Evolutionary conservation across 768 basidiomycete genomes (phyloP), one percentile per base, ranked within the genome.

Genomic region (Tricholoma bakamatsutake): DNA sequence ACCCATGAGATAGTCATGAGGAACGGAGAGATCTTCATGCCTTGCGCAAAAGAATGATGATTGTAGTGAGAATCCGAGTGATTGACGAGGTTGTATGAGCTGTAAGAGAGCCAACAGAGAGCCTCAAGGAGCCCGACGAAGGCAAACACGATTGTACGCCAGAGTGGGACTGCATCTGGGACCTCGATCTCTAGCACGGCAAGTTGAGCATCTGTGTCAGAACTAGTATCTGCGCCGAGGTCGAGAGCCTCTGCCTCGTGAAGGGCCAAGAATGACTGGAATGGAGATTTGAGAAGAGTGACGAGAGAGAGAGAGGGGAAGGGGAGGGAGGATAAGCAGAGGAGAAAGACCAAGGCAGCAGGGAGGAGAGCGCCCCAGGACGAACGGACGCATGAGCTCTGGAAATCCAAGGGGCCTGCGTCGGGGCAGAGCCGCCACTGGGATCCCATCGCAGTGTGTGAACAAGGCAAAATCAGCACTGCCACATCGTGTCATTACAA

Each of bases 1-100:
- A 87, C 66, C 90, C 90, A 92, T 3, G 81, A 71, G 0, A 70
- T 58, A 0, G 82, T 80, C 24, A 80, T 62, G 30, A 86, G 63
- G 48, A 86, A 69, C 0, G 76, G 70, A 6, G 71, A 71, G 2
- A 76, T 56, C 3, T 4, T 17, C 15, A 69, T n/a, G n/a, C n/a
- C n/a, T n/a, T 48, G 34, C 10, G 18, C 4, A 15, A 1, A 8
- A 4, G 6, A 8, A 21, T 15, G 9, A 42, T 42, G 9, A 7
- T 42, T 9, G 7, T 9, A 7, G 8, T 5, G 43, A 24, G 42
- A 47, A 6, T 30, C 27, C 12, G 13, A 17, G 6, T 31, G 46
- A 37, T 69, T 69, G n/a, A 78, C 73, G 13, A 84, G 59, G 13
- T 63, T 62, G 65, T 81, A 90, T 5, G 81, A 79, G n/a, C 80